Evolutionary conservation across 225 moss, liverwort and hornwort species (phyloP), one percentile per base, ranked within the genome.

Genomic region (Takakia lepidozioides): DNA sequence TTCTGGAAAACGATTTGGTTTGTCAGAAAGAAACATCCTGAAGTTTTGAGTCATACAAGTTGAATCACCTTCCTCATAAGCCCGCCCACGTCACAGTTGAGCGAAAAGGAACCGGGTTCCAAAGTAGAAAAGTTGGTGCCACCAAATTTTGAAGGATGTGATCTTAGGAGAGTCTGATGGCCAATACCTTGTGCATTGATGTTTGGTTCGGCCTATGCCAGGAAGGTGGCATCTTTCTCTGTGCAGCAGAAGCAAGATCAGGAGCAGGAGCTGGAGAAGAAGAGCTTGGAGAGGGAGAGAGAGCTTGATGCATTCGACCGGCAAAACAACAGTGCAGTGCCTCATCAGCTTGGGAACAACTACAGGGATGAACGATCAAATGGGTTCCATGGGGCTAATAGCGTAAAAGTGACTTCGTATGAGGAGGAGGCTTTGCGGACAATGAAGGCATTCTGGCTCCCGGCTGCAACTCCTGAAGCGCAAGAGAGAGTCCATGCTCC

Each of bases 391-490:
- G 89, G 89, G 40, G 86, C 79, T 9, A 95, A 84, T 42, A 89
- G 86, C 36, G 86, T 80, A 23, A 66, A 76, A 45, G 84, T 80
- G 5, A 80, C 89, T 0, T 84, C 93, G 0, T 89, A 86, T 30
- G 93, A 95, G 60, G 93, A 86, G 65, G 93, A 93, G 64, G 93
- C 93, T 2, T 72, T 93, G 50, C 68, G 93, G 18, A 89, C 86
- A 17, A 95, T 95, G 93, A 89, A 89, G 38, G 93, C 93, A 1
- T 95, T 89, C 55, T 95, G 93, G 93, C 54, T 95, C 23, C 93
- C 93, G 7, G 86, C 86, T 21, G 92, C 92, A 39, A 88, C 84
- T 4, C 93, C 86, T 23, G 84, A 81, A 66, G 89, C 84, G 4
- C 76, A 78, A 58, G 73, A 83, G 49, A 68, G 83, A 52, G 83